Evolutionary conservation across 1,284 basidiomycete genomes (phyloP), one percentile per base, ranked within the genome.

Genomic region (Trichosporon inkin): DNA sequence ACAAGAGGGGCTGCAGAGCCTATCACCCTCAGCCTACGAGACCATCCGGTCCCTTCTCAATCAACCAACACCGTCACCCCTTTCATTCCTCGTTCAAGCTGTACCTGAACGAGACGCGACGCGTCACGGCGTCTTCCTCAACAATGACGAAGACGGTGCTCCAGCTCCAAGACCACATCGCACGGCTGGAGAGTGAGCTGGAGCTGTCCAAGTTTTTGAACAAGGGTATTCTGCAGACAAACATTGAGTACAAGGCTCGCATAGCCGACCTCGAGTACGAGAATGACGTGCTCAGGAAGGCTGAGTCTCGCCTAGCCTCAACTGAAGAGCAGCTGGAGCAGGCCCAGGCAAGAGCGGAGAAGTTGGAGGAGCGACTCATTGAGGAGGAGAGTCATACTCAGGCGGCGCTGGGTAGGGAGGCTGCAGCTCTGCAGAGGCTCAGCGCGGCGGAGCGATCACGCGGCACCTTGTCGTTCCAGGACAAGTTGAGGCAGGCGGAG

Each of bases 151-250:
- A 37, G 51, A 35, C 53, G 22, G 24, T 34, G 1, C 54, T 32
- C 54, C 24, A 49, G 44, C 54, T 55, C 8, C 54, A 55, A 24
- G 54, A 55, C 10, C 56, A 39, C 36, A 28, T 60, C 44, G 16
- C 52, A 6, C 36, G 61, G 20, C 51, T 66, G 8, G 57, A 57
- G n/a, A 58, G 61, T 54, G 74, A 76, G 65, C 69, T 74, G 24
- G 69, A 73, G 56, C 66, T 72, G 17, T 67, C 70, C 16, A 67
- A 69, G 2, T 72, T 74, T 32, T 65, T 76, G 53, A 75, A 75
- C 62, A 74, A 72, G 52, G 74, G 74, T 16, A 67, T 73, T 32
- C 62, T 76, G 7, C 67, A 69, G 53, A 63, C 68, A 14, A 73
- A 71, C 55, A 56, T 62, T 1, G 73, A 76, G 56, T 62, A 68